Evolutionary conservation across 768 basidiomycete species (phyloP), one percentile per base, ranked within the genome.

Genomic region (Nidularia pulvinata): DNA sequence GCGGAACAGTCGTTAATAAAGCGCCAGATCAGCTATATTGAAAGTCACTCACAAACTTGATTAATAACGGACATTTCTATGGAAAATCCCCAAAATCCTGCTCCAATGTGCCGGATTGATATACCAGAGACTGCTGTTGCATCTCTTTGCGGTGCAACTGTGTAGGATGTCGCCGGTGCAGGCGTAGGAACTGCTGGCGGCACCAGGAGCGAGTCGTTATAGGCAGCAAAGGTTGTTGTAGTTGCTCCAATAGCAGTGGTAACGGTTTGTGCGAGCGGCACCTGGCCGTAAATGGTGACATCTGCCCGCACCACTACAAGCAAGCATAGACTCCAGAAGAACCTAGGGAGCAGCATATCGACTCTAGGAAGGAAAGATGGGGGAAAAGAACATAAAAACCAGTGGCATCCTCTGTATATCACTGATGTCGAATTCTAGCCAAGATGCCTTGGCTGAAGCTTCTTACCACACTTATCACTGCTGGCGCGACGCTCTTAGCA

Each of bases 41-140:
- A 42, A 42, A 42, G 16, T 10, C 10, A 46, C 45, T 46, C 45
- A 46, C 45, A 46, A 46, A 46, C 45, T 46, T 46, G 45, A 46
- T 46, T 46, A 30, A 46, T 46, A 46, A 46, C 7, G n/a, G 45
- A 46, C 45, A 46, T 46, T 25, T 46, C 45, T n/a, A 46, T 46
- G 14, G 45, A 46, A 25, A 46, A 46, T 9, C 45, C 45, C 45
- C 45, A 46, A 46, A 46, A 46, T 9, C 14, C 45, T 14, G 45
- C 45, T 10, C 45, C 45, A 10, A 30, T 25, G 45, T 46, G 45
- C 25, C 14, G 45, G 14, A 46, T 46, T 25, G 45, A 46, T 25
- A 46, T n/a, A 10, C 45, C 45, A 10, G 14, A 22, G 10, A 46
- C 45, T n/a, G 14, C 25, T 10, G 45, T 22, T 14, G 25, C 45